Base-by-base conservation (phyloP, 2,329 filamentous ascomycete species). In the Cercospora sp. region DNA sequence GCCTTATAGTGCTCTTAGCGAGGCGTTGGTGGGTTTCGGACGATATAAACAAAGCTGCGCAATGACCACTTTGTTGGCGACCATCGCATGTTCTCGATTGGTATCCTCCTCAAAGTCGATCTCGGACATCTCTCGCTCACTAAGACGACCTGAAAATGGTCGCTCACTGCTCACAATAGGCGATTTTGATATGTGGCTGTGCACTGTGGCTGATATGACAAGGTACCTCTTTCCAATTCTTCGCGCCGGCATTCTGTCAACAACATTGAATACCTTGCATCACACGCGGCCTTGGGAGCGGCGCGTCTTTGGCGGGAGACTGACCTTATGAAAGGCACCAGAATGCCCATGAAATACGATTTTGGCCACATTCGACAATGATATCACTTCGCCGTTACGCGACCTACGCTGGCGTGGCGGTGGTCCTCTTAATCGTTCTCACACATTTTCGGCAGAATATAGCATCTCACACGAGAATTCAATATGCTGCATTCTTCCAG, bases 361-460 rank as follows among this genome's bases (percentile, higher is more conserved):
- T 20, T 36, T 16, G 18, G 12, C n/a, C n/a, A 7, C n/a, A 59
- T 8, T 59, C 55, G n/a, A 36, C 55, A 36, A 82, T 82, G 80
- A 77, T 80, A 42, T 77, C 79, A 16, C 66, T 81, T 23, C 77
- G 76, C 65, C 79, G 81, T 20, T 80, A 79, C 64, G 72, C 73
- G 48, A 63, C 78, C 30, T 80, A 82, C 69, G 71, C 75, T 5
- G 72, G 71, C 45, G 69, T 81, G 45, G 75, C 77, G 10, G 72
- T 76, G 13, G 72, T 74, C 42, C 72, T 79, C 31, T 67, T 83
- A 12, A 77, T 80, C 70, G 69, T 78, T 36, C 68, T 81, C 65
- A 79, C 79, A 67, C 75, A 77, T 42, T 75, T 81, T 58, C 79
- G 76, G 26, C 65, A 73, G 28, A 63, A 65, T 10, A 69, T 75